Conservation (phyloP, 495 filamentous ascomycete species). For the Penicillium desertorum region DNA sequence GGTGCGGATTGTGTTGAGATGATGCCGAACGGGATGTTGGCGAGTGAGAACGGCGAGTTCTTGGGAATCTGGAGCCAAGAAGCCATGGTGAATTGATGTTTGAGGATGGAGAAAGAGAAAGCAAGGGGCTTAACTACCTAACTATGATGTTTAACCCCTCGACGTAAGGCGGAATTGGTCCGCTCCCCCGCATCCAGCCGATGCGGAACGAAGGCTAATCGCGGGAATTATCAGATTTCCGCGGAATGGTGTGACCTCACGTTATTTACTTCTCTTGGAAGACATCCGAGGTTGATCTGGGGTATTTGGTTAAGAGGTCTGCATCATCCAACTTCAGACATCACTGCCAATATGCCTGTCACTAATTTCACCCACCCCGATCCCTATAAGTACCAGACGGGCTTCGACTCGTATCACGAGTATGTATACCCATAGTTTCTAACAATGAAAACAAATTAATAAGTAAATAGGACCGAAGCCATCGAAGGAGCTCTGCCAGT, state of each 20-base stretch:
- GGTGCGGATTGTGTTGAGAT: slow-evolving; percentile 57
- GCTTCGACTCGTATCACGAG: slow-evolving; percentile 62
- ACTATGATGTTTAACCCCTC: slow-evolving; percentile 11
- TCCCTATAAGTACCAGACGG: slow-evolving; percentile 58
- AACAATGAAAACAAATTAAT: slow-evolving; percentile 10
- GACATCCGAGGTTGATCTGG: not conserved
- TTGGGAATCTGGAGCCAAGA: slow-evolving; percentile 66
- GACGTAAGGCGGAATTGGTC: slow-evolving; percentile 27
- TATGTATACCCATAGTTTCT: slow-evolving; percentile 26
- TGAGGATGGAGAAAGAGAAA: slow-evolving; percentile 9
- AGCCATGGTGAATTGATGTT: slow-evolving; percentile 44
- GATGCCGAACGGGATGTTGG: slow-evolving; percentile 93
- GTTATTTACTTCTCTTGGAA: not conserved
- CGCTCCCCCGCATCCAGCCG: slow-evolving; percentile 32
- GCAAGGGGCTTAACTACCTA: slow-evolving; percentile 9
- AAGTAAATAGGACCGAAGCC: slow-evolving; percentile 44
- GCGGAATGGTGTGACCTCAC: slow-evolving; percentile 4
- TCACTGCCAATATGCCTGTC: slow-evolving; percentile 48
- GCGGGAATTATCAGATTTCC: slow-evolving; percentile 15
- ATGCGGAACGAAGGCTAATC: slow-evolving; percentile 26
- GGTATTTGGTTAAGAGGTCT: not conserved
- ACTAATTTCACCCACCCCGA: slow-evolving; percentile 55
- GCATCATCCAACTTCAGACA: slow-evolving; percentile 1
- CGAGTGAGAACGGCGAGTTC: slow-evolving; percentile 74
- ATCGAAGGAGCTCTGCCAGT: slow-evolving; percentile 60